Evolutionary conservation across 2,329 filamentous ascomycete genomes (phyloP).

Genomic region (Raffaelea deltoideospora): DNA sequence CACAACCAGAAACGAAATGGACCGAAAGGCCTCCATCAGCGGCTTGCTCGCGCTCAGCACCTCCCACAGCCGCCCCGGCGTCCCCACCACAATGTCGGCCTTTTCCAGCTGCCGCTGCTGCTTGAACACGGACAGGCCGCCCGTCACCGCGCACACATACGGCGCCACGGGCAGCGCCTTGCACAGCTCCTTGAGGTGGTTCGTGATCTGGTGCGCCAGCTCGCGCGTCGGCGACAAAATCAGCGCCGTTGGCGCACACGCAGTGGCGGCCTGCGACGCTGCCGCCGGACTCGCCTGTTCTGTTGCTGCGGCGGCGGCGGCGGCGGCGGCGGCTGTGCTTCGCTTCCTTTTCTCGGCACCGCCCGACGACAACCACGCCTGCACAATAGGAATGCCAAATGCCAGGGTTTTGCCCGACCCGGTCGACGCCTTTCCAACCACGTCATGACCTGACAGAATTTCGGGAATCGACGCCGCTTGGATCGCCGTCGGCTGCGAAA

Average conservation of each 20-base stretch:
- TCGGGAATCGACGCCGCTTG: constrained; percentile 68
- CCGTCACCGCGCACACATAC: constrained; percentile 77
- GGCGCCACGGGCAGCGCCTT: constrained; percentile 42
- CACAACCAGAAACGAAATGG: constrained; percentile 69
- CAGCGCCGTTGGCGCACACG: constrained; percentile 49
- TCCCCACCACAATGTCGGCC: constrained; percentile 86
- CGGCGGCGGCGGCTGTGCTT: too few relatives aligned
- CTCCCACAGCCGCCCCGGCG: constrained; percentile 88
- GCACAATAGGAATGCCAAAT: constrained; percentile 85
- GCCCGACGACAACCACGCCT: constrained; percentile 50
- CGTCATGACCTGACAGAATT: constrained; percentile 70
- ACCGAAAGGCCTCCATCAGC: constrained; percentile 53
- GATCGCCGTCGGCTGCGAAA: constrained; percentile 67
- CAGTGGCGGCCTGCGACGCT: not conserved
- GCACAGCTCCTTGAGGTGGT: constrained; percentile 67
- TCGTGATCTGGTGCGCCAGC: constrained; percentile 77
- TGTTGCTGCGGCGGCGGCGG: too few relatives aligned
- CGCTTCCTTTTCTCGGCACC: constrained; percentile 21
- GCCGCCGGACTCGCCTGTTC: constrained; percentile 11
- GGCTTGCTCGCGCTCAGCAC: constrained; percentile 64
- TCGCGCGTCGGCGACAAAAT: constrained; percentile 87
- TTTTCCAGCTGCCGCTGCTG: constrained; percentile 71
- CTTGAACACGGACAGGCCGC: constrained; percentile 86
- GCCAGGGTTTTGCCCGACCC: constrained; percentile 94
- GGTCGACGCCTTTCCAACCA: constrained; percentile 90